These are phyloP conservation scores for Erythrobasidium yunnanense DNA, from an alignment of 768 basidiomycete species.

Conservation along the genomic window DNA sequence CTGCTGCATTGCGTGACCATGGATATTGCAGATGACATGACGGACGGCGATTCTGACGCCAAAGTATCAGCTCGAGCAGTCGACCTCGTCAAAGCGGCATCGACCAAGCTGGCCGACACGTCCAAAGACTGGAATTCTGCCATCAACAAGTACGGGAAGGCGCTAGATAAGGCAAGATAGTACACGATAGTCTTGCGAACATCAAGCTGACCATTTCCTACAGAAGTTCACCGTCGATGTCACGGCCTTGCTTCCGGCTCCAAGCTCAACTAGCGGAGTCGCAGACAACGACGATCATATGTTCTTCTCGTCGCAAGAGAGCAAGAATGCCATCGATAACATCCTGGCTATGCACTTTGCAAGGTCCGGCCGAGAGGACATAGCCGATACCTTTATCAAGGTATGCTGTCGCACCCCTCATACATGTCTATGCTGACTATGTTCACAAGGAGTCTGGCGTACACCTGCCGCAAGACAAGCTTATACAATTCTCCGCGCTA, in stretches of 20 bases:
- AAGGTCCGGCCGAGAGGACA: conserved; percentile 57
- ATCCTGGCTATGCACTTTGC: conserved; percentile 53
- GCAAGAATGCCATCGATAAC: conserved; percentile 29
- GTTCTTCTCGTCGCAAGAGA: conserved; percentile 29
- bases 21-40: not conserved
- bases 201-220: conserved; percentile 30
- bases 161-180: conserved; percentile 69
- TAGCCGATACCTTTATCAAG: conserved; percentile 51
- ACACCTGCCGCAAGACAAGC: conserved; percentile 49
- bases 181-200: not conserved
- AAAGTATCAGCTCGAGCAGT: not conserved
- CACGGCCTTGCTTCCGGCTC: conserved; percentile 36
- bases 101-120: conserved; percentile 53
- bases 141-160: conserved; percentile 67
- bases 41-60: not conserved
- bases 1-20: not conserved
- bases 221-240: conserved; percentile 55
- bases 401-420: not conserved
- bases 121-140: conserved; percentile 79
- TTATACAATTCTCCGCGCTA: conserved; percentile 52
- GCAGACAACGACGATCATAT: conserved; percentile 22
- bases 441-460: conserved; percentile 55
- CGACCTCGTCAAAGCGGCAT: not conserved
- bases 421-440: not conserved
- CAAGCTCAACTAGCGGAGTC: conserved; percentile 10